Conservation (phyloP, 2,329 filamentous ascomycete genomes). For the Colletotrichum sp. region DNA sequence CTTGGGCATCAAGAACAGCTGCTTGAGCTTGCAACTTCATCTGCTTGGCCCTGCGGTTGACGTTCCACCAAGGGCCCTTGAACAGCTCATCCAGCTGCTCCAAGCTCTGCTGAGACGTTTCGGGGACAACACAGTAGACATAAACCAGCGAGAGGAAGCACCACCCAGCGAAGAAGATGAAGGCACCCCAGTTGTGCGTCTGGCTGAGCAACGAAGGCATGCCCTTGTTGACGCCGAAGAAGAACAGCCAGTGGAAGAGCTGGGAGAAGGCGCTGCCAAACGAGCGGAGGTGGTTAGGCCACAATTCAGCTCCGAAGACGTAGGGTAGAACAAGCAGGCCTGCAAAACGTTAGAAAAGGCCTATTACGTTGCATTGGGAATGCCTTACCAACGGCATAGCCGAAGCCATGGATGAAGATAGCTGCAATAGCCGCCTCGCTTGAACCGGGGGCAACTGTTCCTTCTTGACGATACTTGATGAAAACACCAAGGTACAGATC, state of each 20-base stretch:
- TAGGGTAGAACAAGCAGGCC: conserved; percentile 42
- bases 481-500: conserved; percentile 46
- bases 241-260: conserved; percentile 48
- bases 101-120: conserved; percentile 37
- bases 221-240: conserved; percentile 40
- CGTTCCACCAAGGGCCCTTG: conserved; percentile 27
- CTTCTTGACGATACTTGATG: conserved; percentile 36
- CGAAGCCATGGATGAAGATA: conserved; percentile 50
- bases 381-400: conserved; percentile 37
- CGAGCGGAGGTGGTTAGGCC: conserved; percentile 49
- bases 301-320: conserved; percentile 48
- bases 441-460: conserved; percentile 28
- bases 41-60: neutral
- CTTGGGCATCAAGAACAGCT: neutral
- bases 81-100: conserved; percentile 38
- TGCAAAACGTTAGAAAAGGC: rapidly evolving
- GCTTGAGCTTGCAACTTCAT: neutral
- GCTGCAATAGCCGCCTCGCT: conserved; percentile 45
- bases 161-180: conserved; percentile 46
- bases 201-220: conserved; percentile 36
- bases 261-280: conserved; percentile 45
- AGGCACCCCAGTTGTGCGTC: conserved; percentile 46
- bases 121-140: conserved; percentile 43
- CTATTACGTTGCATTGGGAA: neutral
- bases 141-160: conserved; percentile 41